Evolutionary conservation across 108 stramenopile genomes (phyloP), one percentile per base, ranked within the genome.

Genomic region (Fragilaria radians): DNA sequence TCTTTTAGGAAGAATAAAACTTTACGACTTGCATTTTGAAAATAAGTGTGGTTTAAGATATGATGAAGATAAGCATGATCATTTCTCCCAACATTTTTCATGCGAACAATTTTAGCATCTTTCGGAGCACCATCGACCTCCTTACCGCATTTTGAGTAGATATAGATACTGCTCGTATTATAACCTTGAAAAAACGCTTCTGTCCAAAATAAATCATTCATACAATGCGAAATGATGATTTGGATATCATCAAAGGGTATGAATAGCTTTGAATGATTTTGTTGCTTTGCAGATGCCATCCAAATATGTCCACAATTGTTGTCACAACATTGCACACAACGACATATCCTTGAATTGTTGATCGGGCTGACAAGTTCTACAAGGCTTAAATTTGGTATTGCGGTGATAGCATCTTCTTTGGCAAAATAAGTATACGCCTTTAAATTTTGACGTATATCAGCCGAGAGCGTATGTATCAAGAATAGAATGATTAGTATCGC

Each of bases 51-150:
- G 9, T 52, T 23, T 46, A 27, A 62, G 54, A 59, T 50, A 45
- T 56, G 73, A 48, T 68, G 57, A 21, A 72, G 71, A 57, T 65
- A 77, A 5, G 76, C 45, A 46, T 77, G 76, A 27, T 77, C 76
- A 22, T 60, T 62, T 31, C 76, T 62, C 0, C 76, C 71, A 7
- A 77, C 68, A 54, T 77, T 77, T 17, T 62, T 67, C 4, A 77
- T 22, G 36, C 55, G 52, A 21, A 62, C 25, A 36, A 62, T 66
- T 0, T 4, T 61, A 1, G 74, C 23, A 2, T 31, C 17, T 3
- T 59, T 24, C 0, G 63, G 67, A 23, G 54, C 69, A 1, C 74
- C 74, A 7, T 45, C 14, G 22, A 75, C 69, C 4, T 46, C 42
- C 3, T 61, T 9, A 18, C 61, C 69, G 47, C 74, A 76, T 47